Conservation (phyloP, 257 asterid genomes). For the Galeopsis tetrahit region DNA sequence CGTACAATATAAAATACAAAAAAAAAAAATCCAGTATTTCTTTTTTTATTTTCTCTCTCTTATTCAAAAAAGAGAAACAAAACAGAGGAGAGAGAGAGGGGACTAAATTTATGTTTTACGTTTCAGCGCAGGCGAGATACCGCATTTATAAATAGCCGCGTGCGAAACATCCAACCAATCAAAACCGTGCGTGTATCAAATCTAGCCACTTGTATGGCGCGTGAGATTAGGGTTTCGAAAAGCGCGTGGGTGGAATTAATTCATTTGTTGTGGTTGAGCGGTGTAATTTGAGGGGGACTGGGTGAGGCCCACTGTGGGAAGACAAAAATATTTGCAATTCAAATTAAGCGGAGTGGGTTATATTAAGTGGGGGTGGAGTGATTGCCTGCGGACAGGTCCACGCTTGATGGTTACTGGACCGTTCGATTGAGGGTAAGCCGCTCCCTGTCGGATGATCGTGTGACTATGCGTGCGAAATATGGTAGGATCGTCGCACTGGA, state of each 20-base stretch:
- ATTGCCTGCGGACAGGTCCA: background rate
- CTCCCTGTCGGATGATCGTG: background rate
- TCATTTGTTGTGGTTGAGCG: constrained; percentile 48
- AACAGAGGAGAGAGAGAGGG: constrained; percentile 26
- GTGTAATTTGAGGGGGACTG: constrained; percentile 46
- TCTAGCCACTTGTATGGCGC: constrained; percentile 2
- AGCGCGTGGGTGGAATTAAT: constrained; percentile 30
- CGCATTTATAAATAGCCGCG: constrained; percentile 20
- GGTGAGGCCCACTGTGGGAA: constrained; percentile 40
- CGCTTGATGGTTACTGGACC: background rate
- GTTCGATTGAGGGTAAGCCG: too few species aligned
- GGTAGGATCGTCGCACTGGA: background rate
- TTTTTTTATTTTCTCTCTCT: constrained; percentile 22
- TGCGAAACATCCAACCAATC: background rate
- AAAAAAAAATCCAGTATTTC: constrained; percentile 34
- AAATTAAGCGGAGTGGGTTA: constrained; percentile 25
- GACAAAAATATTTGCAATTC: constrained; percentile 38
- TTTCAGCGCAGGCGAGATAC: constrained; percentile 16
- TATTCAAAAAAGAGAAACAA: constrained; percentile 26
- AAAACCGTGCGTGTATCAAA: background rate
- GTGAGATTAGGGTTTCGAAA: background rate
- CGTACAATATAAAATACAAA: constrained; percentile 33
- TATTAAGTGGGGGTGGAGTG: background rate
- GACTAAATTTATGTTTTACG: constrained; percentile 47
- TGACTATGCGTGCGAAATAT: background rate